Conservation (phyloP, 768 basidiomycete species). For the Podaxis mareebaensis region DNA sequence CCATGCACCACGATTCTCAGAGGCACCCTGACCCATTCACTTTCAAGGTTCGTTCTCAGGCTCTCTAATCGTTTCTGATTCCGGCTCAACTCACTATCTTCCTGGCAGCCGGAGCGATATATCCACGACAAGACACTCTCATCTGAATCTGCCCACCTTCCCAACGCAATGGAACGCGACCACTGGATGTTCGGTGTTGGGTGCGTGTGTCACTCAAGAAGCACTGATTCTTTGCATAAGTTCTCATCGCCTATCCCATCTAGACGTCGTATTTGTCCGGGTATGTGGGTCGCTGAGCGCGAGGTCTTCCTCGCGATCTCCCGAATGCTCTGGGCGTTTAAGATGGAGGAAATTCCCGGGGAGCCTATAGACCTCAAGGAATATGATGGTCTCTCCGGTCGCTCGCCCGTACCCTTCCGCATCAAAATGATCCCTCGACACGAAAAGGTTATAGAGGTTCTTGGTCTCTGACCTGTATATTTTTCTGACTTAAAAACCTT, state of each 20-base stretch:
- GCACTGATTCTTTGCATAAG: neutral
- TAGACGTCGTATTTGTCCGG: slow-evolving; percentile 43
- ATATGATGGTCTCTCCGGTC: slow-evolving; percentile 49
- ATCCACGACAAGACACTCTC: slow-evolving; percentile 36
- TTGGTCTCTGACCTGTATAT: neutral
- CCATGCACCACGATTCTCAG: slow-evolving; percentile 35
- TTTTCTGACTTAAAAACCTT: neutral
- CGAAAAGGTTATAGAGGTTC: neutral
- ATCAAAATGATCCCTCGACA: slow-evolving; percentile 29
- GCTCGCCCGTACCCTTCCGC: slow-evolving; percentile 43
- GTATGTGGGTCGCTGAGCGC: slow-evolving; percentile 43
- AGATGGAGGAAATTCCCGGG: slow-evolving; percentile 37
- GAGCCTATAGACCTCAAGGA: slow-evolving; percentile 47
- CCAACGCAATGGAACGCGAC: slow-evolving; percentile 44
- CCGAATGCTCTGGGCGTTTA: slow-evolving; percentile 48
- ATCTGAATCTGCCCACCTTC: slow-evolving; percentile 43
- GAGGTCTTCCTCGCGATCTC: slow-evolving; percentile 47
- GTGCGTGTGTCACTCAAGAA: slow-evolving; percentile 26
- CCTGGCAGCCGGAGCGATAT: slow-evolving; percentile 43
- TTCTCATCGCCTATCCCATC: neutral
- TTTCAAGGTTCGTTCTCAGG: slow-evolving; percentile 27
- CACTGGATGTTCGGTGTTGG: slow-evolving; percentile 54
- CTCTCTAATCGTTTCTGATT: neutral
- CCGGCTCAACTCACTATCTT: neutral
- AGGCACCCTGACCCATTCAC: slow-evolving; percentile 40